Percentiles rank a stretch among this genome's conserved stretches.
phyloP scores from a whole-genome alignment of 192 early-diverging fungal species.

The Piromyces finnis region DNA sequence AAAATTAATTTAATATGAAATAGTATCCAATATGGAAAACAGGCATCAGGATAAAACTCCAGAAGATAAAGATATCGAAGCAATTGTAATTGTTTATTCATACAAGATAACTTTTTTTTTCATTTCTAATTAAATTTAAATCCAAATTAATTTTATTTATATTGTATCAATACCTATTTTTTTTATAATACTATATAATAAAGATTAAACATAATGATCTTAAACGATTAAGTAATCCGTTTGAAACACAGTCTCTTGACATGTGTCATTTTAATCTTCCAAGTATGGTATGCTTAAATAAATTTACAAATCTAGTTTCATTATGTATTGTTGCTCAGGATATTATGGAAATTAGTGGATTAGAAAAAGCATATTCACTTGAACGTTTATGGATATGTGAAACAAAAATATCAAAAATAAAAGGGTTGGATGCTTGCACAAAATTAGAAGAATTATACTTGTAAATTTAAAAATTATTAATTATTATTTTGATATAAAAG shows the following conservation, averaged over 20 bases:
- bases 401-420: constrained; percentile 17
- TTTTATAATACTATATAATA: too few relatives aligned
- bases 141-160: too few relatives aligned
- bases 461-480: constrained; percentile 4
- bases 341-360: constrained; percentile 16
- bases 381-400: constrained; percentile 42
- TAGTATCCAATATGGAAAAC: too few relatives aligned
- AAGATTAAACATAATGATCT: constrained; percentile 5
- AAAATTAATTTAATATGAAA: too few relatives aligned
- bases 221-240: not conserved
- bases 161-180: too few relatives aligned
- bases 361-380: constrained; percentile 13
- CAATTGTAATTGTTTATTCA: too few relatives aligned
- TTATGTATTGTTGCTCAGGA: constrained; percentile 40
- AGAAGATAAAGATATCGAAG: too few relatives aligned
- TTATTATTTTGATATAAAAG: too few relatives aligned
- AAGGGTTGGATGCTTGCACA: constrained; percentile 11
- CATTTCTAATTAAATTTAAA: too few relatives aligned
- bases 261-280: constrained; percentile 39
- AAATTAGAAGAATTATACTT: constrained; percentile 23
- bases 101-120: too few relatives aligned
- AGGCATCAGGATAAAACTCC: too few relatives aligned
- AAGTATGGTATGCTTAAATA: constrained; percentile 11
- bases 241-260: constrained; percentile 8
- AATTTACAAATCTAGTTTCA: constrained; percentile 16